Percentiles rank a stretch among this genome's conserved stretches.
Conservation (phyloP, 1,139 yeast species). For the Insectozyma bohioensis region DNA sequence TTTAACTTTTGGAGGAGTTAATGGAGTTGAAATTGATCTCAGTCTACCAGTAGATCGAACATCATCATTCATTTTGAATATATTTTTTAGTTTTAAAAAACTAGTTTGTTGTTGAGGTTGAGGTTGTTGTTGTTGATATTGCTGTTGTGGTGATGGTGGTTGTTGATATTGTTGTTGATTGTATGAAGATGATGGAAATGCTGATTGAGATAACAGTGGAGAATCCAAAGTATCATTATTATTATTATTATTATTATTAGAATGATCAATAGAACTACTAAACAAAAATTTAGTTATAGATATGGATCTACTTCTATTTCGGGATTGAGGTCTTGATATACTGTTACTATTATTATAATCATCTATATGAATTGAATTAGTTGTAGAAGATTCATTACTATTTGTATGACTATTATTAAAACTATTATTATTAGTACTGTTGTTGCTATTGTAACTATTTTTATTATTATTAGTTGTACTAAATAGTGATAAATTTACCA, state of each 20-base stretch:
- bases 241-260: not conserved
- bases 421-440: too few relatives aligned
- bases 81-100: too few relatives aligned
- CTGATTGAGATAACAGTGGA: too few relatives aligned
- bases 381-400: too few relatives aligned
- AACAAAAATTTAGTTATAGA: conserved; percentile 21
- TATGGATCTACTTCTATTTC: conserved; percentile 19
- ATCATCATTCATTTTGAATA: too few relatives aligned
- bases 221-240: too few relatives aligned
- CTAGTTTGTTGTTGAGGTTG: not conserved
- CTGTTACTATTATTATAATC: conserved; percentile 1
- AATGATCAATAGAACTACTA: conserved; percentile 13
- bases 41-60: not conserved
- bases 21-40: conserved; percentile 4
- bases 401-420: too few relatives aligned
- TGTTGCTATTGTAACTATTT: too few relatives aligned
- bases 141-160: conserved; percentile 1
- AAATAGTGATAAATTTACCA: too few relatives aligned
- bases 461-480: too few relatives aligned
- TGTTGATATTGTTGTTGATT: not conserved
- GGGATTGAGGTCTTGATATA: conserved; percentile 11
- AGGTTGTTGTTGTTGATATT: not conserved
- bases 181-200: too few relatives aligned
- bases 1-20: conserved; percentile 5
- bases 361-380: not conserved